phyloP scores from a whole-genome alignment of 164 flowering plant genomes.

The Vitis riparia region DNA sequence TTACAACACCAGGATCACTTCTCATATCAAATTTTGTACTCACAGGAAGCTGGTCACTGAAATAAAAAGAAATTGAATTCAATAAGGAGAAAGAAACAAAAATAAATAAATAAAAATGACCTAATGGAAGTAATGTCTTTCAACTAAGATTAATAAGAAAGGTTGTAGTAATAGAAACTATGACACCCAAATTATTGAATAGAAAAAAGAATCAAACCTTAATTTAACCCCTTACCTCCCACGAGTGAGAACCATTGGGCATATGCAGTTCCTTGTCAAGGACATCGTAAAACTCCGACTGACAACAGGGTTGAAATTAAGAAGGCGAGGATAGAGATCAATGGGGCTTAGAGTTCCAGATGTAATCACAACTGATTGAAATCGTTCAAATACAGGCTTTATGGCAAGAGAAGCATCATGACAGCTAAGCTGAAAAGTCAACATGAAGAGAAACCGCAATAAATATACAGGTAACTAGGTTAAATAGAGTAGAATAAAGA shows the following conservation, averaged over 20 bases:
- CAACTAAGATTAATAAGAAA: not conserved
- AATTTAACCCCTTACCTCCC: constrained; percentile 65
- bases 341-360: constrained; percentile 98
- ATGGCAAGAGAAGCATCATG: constrained; percentile 99
- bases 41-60: constrained; percentile 98
- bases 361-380: constrained; percentile 95
- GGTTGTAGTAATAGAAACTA: not conserved
- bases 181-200: not conserved
- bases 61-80: constrained; percentile 16
- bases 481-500: not conserved
- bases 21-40: constrained; percentile 99
- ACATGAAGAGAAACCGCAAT: not conserved
- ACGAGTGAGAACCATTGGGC: constrained; percentile 99
- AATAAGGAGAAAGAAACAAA: constrained; percentile 2
- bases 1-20: constrained; percentile 95
- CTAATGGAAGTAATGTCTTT: not conserved
- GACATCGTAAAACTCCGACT: constrained; percentile 98
- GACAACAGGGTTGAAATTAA: constrained; percentile 93
- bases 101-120: not conserved
- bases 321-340: constrained; percentile 96
- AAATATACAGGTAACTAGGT: not conserved
- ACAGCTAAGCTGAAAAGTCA: constrained; percentile 76
- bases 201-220: not conserved
- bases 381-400: constrained; percentile 95
- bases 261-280: constrained; percentile 96